phyloP scores from a whole-genome alignment of 306 rosid species.

The Vicia sativa region DNA sequence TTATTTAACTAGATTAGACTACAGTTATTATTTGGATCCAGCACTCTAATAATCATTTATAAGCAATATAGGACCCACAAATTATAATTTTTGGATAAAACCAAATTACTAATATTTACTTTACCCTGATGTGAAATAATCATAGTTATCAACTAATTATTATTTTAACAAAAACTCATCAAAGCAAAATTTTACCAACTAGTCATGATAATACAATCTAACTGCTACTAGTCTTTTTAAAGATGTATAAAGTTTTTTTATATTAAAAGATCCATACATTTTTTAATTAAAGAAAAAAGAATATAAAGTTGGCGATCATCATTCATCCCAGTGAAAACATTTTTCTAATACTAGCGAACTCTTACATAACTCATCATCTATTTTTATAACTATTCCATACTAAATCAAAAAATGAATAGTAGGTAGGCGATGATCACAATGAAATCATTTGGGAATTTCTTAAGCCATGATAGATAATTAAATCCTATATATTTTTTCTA shows the following conservation, averaged over 20 bases:
- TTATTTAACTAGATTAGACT: neutral
- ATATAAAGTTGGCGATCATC: neutral
- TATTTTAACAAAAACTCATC: neutral
- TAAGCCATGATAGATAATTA: no score
- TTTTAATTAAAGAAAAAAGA: no score
- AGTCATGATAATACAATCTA: neutral
- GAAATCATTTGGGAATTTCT: no score
- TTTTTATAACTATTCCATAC: no score
- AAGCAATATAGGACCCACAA: neutral
- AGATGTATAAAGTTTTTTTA: no score
- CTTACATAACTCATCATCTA: neutral
- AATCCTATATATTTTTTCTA: no score
- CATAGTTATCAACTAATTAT: neutral
- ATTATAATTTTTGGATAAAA: neutral
- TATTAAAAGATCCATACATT: no score
- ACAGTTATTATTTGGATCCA: neutral
- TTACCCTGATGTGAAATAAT: neutral
- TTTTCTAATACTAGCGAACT: neutral
- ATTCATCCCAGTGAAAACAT: neutral
- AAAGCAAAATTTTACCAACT: neutral
- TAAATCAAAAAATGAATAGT: no score
- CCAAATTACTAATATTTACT: neutral
- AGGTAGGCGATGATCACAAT: no score
- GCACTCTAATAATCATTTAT: neutral
- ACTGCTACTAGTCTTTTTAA: neutral